Conservation (phyloP, 768 basidiomycete genomes). For the Grammothele lineata region DNA sequence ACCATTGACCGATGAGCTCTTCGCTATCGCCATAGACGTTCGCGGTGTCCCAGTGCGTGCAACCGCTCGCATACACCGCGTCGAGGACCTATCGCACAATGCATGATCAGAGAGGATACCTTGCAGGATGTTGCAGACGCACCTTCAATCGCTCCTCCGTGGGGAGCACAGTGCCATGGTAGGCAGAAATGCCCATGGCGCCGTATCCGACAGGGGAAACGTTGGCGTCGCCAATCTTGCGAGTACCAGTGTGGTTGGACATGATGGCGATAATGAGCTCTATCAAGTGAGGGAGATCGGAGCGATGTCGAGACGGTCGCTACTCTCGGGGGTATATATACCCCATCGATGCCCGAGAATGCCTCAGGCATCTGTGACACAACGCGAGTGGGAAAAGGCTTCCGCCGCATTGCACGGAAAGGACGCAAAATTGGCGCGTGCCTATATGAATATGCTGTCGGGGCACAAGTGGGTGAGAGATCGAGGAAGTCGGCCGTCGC, state of each 20-base stretch:
- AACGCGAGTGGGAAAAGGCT: no score
- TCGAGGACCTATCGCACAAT: constrained; percentile 31
- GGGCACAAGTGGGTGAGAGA: no score
- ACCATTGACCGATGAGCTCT: constrained; percentile 39
- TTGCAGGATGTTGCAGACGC: background rate
- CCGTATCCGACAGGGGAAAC: constrained; percentile 57
- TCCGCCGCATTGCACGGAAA: no score
- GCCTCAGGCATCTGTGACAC: no score
- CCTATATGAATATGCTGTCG: no score
- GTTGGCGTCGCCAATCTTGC: constrained; percentile 40
- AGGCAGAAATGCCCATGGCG: constrained; percentile 51
- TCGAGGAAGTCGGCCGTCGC: no score
- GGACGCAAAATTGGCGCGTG: no score
- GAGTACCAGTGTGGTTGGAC: constrained; percentile 4
- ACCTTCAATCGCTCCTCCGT: constrained; percentile 64
- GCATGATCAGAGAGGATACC: no score
- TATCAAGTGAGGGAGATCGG: no score
- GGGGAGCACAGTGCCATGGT: constrained; percentile 34
- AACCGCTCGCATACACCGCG: constrained; percentile 32
- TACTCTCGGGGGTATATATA: no score
- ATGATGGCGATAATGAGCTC: background rate
- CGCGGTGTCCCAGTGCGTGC: constrained; percentile 43
- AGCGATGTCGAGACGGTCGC: no score
- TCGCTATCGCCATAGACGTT: constrained; percentile 37
- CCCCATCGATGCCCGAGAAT: no score